These are phyloP conservation scores for Trametes cinnabarina DNA, from an alignment of 768 basidiomycete species.

Conservation along the genomic window DNA sequence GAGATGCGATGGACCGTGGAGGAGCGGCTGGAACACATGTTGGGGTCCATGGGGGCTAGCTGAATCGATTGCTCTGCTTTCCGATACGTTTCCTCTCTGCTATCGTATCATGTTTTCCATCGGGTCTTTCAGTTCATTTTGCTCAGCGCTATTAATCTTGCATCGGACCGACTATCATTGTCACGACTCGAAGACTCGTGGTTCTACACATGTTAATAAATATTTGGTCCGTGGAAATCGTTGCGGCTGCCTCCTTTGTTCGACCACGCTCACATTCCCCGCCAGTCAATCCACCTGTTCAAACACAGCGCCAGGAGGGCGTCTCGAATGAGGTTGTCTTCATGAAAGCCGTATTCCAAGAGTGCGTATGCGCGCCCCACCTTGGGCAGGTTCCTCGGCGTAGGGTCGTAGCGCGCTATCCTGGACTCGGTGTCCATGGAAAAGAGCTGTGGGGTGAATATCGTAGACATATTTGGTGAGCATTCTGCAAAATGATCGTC, in stretches of 20 bases:
- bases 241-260: conserved; percentile 1
- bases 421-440: conserved; percentile 33
- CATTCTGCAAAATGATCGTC: conserved; percentile 5
- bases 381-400: conserved; percentile 46
- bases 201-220: conserved; percentile 11
- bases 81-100: conserved; percentile 1
- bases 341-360: conserved; percentile 61
- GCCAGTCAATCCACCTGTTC: conserved; percentile 72
- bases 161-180: conserved; percentile 2
- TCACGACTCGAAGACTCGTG: background rate
- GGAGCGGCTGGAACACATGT: conserved; percentile 73
- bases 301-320: conserved; percentile 64
- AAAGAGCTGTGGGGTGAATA: conserved; percentile 35
- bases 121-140: conserved; percentile 2
- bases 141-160: conserved; percentile 11
- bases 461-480: conserved; percentile 29
- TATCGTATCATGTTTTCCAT: conserved; percentile 11
- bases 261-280: conserved; percentile 37
- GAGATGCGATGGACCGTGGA: conserved; percentile 71
- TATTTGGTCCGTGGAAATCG: conserved; percentile 10
- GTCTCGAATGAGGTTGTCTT: conserved; percentile 60
- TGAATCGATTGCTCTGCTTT: conserved; percentile 19
- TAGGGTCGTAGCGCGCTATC: conserved; percentile 60
- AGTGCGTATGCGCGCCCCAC: conserved; percentile 65
- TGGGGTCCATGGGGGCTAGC: conserved; percentile 40